Base-by-base conservation (phyloP, 1,139 yeast species). In the Scheffersomyces cryptocercus region DNA sequence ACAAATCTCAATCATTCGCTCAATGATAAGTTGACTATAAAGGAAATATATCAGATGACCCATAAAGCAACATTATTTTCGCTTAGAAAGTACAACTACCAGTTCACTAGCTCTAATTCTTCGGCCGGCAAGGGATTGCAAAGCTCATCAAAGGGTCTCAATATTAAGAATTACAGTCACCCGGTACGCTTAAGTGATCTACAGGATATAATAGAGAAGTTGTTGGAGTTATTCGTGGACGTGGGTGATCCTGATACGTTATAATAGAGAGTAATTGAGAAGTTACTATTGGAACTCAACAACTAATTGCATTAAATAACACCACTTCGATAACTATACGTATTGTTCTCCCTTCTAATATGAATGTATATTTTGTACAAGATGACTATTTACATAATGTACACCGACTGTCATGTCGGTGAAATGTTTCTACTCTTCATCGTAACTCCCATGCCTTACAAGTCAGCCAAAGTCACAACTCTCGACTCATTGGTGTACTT, bases 31-130 rank as follows among this genome's bases (percentile, higher is more conserved):
- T 49, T 73, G 12, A 62, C 68, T 30, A 61, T 71, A 28, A 70
- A 69, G 44, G 79, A 74, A 48, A 64, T 73, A 4, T 68, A 71
- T 47, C 73, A 68, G 38, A 73, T 73, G 76, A 71, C 79, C 1
- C 61, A 55, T 41, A 68, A 70, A 46, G 62, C 77, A 2, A 61
- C 79, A 3, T 43, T 65, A 36, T 73, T 74, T 55, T 68, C 78
- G 0, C 50, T 73, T 13, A 51, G 77, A 36, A 74, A 73, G 51
- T 64, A 56, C 45, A 64, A 63, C 40, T 67, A 65, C 51, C 56
- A 54, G 29, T 69, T 63, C 45, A 59, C 42, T 20, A 16, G 48
- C 14, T 11, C 32, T 3, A 20, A 12, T 15, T 15, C 5, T 13
- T n/a, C 14, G 33, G n/a, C 13, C 3, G 24, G 8, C n/a, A 31